These are phyloP conservation scores for Tricharina praecox DNA, from an alignment of 495 filamentous ascomycete genomes.

Conservation along the genomic window DNA sequence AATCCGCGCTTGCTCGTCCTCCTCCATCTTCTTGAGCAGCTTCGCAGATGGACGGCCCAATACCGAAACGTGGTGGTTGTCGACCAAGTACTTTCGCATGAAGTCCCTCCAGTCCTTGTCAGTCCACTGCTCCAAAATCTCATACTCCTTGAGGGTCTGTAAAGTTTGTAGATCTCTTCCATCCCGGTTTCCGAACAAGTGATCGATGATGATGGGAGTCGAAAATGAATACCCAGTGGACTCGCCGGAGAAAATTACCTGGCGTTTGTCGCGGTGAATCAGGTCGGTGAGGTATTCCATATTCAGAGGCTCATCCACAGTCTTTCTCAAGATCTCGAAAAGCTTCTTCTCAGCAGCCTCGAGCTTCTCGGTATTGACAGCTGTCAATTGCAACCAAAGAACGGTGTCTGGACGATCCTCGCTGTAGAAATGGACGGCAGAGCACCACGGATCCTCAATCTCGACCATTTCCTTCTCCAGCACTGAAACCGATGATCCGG, in stretches of 20 bases:
- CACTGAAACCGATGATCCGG: constrained; percentile 79
- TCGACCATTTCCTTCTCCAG: constrained; percentile 87
- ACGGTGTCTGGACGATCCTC: constrained; percentile 65
- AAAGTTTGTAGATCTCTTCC: constrained; percentile 62
- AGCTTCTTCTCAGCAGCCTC: constrained; percentile 68
- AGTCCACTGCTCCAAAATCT: constrained; percentile 58
- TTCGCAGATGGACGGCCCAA: constrained; percentile 61
- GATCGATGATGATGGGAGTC: constrained; percentile 70
- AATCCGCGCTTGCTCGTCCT: constrained; percentile 43
- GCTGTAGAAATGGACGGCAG: constrained; percentile 56
- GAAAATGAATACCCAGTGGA: constrained; percentile 56
- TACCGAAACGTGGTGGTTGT: constrained; percentile 71
- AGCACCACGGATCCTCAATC: constrained; percentile 67
- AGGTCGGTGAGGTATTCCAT: constrained; percentile 81
- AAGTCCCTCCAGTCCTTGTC: constrained; percentile 71
- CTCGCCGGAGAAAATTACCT: constrained; percentile 65
- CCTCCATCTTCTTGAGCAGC: constrained; percentile 26
- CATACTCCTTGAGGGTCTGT: constrained; percentile 52
- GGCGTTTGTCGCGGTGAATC: constrained; percentile 56
- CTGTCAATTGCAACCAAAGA: constrained; percentile 64
- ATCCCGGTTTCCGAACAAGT: constrained; percentile 73
- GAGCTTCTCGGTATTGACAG: constrained; percentile 75
- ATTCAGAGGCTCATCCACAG: constrained; percentile 58
- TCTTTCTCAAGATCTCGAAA: constrained; percentile 64
- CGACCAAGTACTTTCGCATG: constrained; percentile 65